phyloP scores from a whole-genome alignment of 2,329 filamentous ascomycete genomes.

The Phialemonium atrogriseum region DNA sequence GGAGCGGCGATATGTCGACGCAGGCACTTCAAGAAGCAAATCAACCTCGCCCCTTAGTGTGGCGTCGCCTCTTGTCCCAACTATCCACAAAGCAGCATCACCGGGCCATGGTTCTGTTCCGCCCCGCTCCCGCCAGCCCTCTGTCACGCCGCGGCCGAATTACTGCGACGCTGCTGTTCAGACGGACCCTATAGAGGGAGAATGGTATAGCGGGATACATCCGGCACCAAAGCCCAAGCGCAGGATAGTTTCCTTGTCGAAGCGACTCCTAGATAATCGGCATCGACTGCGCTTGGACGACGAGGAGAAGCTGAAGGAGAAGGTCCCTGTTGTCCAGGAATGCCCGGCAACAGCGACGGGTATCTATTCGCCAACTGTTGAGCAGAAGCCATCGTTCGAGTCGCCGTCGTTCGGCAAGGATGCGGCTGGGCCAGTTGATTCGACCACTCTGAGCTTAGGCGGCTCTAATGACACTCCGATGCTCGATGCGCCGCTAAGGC shows the following conservation, averaged over 20 bases:
- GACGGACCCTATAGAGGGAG: conserved; percentile 45
- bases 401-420: conserved; percentile 9
- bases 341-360: conserved; percentile 24
- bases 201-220: conserved; percentile 39
- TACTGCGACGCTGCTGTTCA: conserved; percentile 46
- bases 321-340: conserved; percentile 16
- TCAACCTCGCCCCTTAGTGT: conserved; percentile 41
- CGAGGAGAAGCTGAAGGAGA: conserved; percentile 23
- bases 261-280: conserved; percentile 41
- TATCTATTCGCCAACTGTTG: conserved; percentile 27
- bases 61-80: conserved; percentile 26
- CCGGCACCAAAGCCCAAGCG: conserved; percentile 31
- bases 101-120: conserved; percentile 20
- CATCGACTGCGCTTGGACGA: conserved; percentile 33
- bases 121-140: conserved; percentile 27
- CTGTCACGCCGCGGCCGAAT: conserved; percentile 27
- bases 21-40: conserved; percentile 44
- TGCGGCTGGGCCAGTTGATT: conserved; percentile 5
- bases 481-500: conserved; percentile 23
- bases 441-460: conserved; percentile 1
- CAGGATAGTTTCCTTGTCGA: conserved; percentile 44
- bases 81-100: conserved; percentile 16
- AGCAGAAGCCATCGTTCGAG: conserved; percentile 16
- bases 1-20: conserved; percentile 40
- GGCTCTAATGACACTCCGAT: conserved; percentile 17